These are phyloP conservation scores for Mycena rebaudengoi DNA, from an alignment of 768 basidiomycete genomes.

Conservation along the genomic window DNA sequence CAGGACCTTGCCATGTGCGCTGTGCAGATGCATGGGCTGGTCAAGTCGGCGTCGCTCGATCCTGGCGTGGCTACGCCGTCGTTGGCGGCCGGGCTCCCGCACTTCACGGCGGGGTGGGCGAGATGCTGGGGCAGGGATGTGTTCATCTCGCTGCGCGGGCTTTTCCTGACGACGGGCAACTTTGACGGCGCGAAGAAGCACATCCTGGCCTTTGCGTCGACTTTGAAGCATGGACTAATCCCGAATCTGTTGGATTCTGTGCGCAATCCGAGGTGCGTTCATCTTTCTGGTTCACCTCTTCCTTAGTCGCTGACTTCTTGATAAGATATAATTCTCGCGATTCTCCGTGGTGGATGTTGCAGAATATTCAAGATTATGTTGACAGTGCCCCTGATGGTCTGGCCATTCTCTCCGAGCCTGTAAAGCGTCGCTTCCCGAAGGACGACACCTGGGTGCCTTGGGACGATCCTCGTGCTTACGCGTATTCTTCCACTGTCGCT, in stretches of 20 bases:
- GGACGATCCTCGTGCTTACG: conserved; percentile 87
- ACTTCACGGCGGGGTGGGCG: conserved; percentile 94
- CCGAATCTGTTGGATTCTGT: conserved; percentile 95
- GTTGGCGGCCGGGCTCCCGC: conserved; percentile 94
- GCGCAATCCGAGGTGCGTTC: conserved; percentile 76
- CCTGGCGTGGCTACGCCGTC: conserved; percentile 76
- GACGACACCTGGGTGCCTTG: conserved; percentile 95
- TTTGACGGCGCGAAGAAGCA: conserved; percentile 87
- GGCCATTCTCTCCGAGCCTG: conserved; percentile 77
- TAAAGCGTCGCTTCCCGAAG: conserved; percentile 93
- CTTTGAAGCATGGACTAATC: conserved; percentile 94
- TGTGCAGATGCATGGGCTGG: conserved; percentile 90
- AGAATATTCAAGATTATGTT: conserved; percentile 96
- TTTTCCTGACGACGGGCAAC: conserved; percentile 94
- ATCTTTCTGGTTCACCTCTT: background rate
- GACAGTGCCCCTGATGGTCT: conserved; percentile 85
- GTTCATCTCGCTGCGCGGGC: conserved; percentile 91
- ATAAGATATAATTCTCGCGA: conserved; percentile 96
- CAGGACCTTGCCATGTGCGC: conserved; percentile 89
- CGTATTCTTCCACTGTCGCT: conserved; percentile 84
- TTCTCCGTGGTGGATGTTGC: conserved; percentile 99
- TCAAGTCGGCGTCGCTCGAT: conserved; percentile 90
- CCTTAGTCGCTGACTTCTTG: background rate
- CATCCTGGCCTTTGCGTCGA: conserved; percentile 92
- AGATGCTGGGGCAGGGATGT: conserved; percentile 96